phyloP scores from a whole-genome alignment of 371 early-diverging fungal species.

The Mucor mucedo region DNA sequence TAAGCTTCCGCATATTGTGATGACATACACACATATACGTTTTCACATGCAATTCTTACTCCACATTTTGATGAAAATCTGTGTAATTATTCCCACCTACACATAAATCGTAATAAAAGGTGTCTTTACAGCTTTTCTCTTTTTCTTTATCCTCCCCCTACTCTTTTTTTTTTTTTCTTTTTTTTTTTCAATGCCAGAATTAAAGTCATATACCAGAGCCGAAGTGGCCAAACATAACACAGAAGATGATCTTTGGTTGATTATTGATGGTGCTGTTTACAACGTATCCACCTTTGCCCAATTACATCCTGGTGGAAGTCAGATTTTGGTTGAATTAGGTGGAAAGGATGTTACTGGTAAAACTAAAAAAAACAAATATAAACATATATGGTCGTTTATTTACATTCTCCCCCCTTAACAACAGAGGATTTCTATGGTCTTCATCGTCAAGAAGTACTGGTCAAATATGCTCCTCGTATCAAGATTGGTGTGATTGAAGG shows the following conservation, averaged over 20 bases:
- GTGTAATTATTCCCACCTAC: background rate
- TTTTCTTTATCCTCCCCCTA: conserved; percentile 4
- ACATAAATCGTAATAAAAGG: background rate
- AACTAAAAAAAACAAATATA: background rate
- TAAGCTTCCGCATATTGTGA: background rate
- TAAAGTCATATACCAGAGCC: conserved; percentile 63
- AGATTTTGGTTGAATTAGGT: conserved; percentile 65
- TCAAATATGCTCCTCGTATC: conserved; percentile 56
- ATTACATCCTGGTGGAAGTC: conserved; percentile 91
- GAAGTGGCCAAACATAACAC: conserved; percentile 84
- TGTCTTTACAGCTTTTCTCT: background rate
- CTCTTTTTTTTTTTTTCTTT: conserved; percentile 10
- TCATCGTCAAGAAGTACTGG: conserved; percentile 71
- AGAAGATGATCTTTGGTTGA: conserved; percentile 88
- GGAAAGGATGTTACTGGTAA: conserved; percentile 82
- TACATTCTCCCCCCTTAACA: background rate
- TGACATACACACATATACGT: background rate
- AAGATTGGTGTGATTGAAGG: conserved; percentile 56
- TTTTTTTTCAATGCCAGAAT: conserved; percentile 37
- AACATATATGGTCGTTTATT: conserved; percentile 4
- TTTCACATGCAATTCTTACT: conserved; percentile 5
- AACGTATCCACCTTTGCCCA: conserved; percentile 87
- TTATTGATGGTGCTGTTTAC: conserved; percentile 84
- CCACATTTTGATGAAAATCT: background rate
- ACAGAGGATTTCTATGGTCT: conserved; percentile 56